These are phyloP conservation scores for Trichaptum fuscoviolaceum DNA, from an alignment of 768 basidiomycete species.

Conservation along the genomic window DNA sequence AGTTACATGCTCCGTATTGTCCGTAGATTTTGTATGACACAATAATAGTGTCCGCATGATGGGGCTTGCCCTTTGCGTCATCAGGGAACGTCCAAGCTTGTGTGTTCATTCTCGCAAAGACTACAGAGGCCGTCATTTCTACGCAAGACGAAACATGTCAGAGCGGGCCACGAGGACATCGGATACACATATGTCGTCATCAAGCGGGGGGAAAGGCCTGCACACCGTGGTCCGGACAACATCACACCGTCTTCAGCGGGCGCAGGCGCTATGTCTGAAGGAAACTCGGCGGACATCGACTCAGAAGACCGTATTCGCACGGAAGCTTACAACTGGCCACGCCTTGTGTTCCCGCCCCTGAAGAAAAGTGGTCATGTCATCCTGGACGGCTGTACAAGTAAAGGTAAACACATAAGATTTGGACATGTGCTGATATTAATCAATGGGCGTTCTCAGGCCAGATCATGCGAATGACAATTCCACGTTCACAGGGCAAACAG, in stretches of 20 bases:
- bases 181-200: constrained; percentile 90
- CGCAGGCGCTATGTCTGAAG: background rate
- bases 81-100: constrained; percentile 44
- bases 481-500: constrained; percentile 94
- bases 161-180: constrained; percentile 78
- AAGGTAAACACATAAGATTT: constrained; percentile 46
- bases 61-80: constrained; percentile 70
- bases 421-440: background rate
- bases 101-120: constrained; percentile 85
- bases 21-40: background rate
- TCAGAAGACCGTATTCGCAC: constrained; percentile 52
- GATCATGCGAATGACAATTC: constrained; percentile 87
- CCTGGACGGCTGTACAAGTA: constrained; percentile 78
- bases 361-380: constrained; percentile 91
- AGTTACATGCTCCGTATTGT: constrained; percentile 24
- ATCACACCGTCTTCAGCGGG: background rate
- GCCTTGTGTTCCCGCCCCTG: constrained; percentile 87
- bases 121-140: constrained; percentile 83
- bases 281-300: constrained; percentile 17
- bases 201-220: constrained; percentile 69
- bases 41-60: constrained; percentile 84
- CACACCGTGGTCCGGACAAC: background rate
- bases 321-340: constrained; percentile 86
- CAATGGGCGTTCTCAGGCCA: constrained; percentile 48
- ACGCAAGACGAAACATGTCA: constrained; percentile 82